Evolutionary conservation across 2,329 filamentous ascomycete species (phyloP).

Genomic region (Alternaria viburni): DNA sequence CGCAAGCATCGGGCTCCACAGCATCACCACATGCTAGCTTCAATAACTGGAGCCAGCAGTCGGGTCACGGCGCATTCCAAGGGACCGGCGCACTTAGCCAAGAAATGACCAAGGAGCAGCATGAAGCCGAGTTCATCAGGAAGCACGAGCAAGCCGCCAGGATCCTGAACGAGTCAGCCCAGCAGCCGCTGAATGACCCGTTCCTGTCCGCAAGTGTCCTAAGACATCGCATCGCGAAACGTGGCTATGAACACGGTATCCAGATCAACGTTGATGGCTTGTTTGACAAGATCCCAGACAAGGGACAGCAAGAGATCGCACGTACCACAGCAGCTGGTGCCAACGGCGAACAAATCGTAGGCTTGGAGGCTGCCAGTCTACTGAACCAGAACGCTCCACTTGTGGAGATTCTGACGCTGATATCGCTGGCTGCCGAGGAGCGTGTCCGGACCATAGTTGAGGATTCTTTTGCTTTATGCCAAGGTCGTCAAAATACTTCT

Average conservation of each 20-base stretch:
- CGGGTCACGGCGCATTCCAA: constrained; percentile 47
- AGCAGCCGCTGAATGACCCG: constrained; percentile 74
- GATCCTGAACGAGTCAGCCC: constrained; percentile 64
- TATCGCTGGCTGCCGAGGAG: constrained; percentile 84
- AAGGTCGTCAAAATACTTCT: constrained; percentile 75
- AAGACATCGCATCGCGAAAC: constrained; percentile 62
- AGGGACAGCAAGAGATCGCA: constrained; percentile 35
- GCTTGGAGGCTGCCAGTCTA: constrained; percentile 64
- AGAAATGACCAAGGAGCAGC: constrained; percentile 67
- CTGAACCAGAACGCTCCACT: constrained; percentile 74
- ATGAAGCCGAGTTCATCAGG: constrained; percentile 68
- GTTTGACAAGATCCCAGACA: constrained; percentile 50
- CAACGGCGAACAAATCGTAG: constrained; percentile 67
- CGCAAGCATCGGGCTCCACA: constrained; percentile 44
- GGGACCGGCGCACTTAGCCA: constrained; percentile 55
- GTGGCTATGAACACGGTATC: constrained; percentile 64
- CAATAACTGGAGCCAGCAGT: constrained; percentile 52
- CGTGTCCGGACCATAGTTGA: constrained; percentile 77
- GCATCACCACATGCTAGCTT: constrained; percentile 54
- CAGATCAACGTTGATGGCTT: constrained; percentile 64
- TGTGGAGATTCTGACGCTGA: constrained; percentile 79
- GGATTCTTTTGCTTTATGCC: constrained; percentile 74
- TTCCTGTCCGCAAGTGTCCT: constrained; percentile 71
- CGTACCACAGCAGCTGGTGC: constrained; percentile 58
- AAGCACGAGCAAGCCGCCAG: constrained; percentile 71